phyloP scores from a whole-genome alignment of 345 rosid species.

The Linum trigynum region DNA sequence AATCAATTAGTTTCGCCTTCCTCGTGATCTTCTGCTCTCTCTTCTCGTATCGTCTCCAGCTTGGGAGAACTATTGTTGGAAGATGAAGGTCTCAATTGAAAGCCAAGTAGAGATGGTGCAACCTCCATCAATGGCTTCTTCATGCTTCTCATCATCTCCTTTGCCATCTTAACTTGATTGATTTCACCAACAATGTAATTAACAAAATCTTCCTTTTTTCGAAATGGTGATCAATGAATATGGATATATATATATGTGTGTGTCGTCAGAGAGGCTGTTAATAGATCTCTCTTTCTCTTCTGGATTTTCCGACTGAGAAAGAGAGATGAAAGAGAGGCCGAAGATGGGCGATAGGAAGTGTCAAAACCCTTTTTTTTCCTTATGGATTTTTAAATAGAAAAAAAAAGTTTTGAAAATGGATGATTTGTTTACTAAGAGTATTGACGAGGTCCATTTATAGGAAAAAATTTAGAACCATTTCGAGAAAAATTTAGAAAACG shows the following conservation, averaged over 20 bases:
- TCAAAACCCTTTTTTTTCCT: background rate
- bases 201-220: too few species aligned
- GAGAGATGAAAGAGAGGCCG: background rate
- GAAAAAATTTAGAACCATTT: too few species aligned
- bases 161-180: conserved; percentile 14
- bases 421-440: background rate
- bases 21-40: conserved; percentile 23
- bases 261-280: background rate
- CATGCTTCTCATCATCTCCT: background rate
- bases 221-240: background rate
- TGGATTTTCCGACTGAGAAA: background rate
- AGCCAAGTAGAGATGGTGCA: conserved; percentile 24
- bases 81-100: conserved; percentile 18
- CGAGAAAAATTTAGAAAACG: too few species aligned
- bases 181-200: background rate
- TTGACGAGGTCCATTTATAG: too few species aligned
- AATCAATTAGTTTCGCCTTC: conserved; percentile 7
- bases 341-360: background rate
- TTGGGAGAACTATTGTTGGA: conserved; percentile 13
- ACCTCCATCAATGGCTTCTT: conserved; percentile 35
- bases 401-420: too few species aligned
- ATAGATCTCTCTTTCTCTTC: background rate
- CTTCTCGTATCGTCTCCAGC: conserved; percentile 39
- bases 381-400: too few species aligned
- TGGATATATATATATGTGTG: too few species aligned